Percentiles rank a stretch among this genome's conserved stretches.
Evolutionary conservation across 805 yeast species (phyloP).

Genomic region (Vanderwaltozyma verrucispora): DNA sequence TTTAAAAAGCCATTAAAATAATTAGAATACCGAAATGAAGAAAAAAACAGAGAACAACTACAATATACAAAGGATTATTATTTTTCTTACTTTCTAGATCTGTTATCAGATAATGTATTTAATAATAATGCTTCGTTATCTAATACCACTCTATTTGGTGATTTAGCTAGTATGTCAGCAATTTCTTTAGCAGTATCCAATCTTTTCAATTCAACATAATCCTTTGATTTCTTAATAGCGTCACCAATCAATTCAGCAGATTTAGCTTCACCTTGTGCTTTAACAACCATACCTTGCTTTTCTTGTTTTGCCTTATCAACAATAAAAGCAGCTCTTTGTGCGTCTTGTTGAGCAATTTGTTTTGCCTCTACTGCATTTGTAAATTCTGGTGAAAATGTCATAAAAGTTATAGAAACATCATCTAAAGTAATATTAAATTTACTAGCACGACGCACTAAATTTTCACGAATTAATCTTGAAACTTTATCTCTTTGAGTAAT

Average conservation of each 20-base stretch:
- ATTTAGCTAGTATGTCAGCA: conserved; percentile 70
- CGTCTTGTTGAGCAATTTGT: conserved; percentile 99
- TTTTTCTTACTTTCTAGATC: conserved; percentile 28
- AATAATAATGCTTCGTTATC: conserved; percentile 88
- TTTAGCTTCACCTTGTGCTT: conserved; percentile 97
- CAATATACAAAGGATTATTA: too few species aligned
- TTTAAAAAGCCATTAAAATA: too few species aligned
- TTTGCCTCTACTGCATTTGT: conserved; percentile 97
- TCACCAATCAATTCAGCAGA: conserved; percentile 98
- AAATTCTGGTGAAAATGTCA: conserved; percentile 97
- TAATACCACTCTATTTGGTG: conserved; percentile 86
- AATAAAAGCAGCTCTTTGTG: conserved; percentile 94
- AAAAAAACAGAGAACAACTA: too few species aligned
- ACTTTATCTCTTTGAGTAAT: conserved; percentile 99
- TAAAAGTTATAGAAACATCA: conserved; percentile 91
- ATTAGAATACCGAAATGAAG: too few species aligned
- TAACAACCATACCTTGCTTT: conserved; percentile 92
- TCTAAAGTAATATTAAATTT: conserved; percentile 81
- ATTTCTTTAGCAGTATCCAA: conserved; percentile 96
- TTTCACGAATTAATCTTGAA: conserved; percentile 82
- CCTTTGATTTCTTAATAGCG: conserved; percentile 92
- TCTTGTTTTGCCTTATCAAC: conserved; percentile 97
- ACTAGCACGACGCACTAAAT: conserved; percentile 80
- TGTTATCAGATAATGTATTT: conserved; percentile 75
- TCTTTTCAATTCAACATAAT: conserved; percentile 93